Base-by-base conservation (phyloP, 1,284 basidiomycete species). In the Kwoniella shivajii region DNA sequence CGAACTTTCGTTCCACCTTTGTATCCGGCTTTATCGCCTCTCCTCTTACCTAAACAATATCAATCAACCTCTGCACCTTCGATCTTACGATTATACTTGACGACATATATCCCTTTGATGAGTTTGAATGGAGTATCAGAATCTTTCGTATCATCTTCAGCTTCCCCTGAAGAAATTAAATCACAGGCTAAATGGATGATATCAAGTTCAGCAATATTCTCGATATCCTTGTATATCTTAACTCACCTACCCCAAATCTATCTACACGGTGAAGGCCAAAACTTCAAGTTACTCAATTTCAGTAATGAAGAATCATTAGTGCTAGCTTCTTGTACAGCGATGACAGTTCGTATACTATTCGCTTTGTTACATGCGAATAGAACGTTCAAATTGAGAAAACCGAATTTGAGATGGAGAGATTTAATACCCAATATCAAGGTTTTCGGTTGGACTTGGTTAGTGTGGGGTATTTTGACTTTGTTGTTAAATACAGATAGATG, bases 61-160 rank as follows among this genome's bases (percentile, higher is more conserved):
- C 82, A 85, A 41, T 68, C 80, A 44, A 90, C 90, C 39, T 88
- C 88, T 0, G 80, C 80, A 1, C 86, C 90, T 0, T 63, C 78
- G 6, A 87, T 94, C 30, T 83, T 96, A 3, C 76, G 79, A 24
- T 86, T 87, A 0, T 96, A 92, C 83, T 78, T 79, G 20, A 74
- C 87, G 24, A 86, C 84, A 79, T 94, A 92, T 68, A 87, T 96
- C 60, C 94, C 93, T 1, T 83, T 89, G 18, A 83, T 97, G 66
- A 89, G 89, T 4, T 78, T 90, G 64, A 97, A 97, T 72, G 93
- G 93, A 3, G 84, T 89, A 1, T 80, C 94, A 22, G 93, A 97
- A 74, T 89, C 92, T 0, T 94, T 94, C 77, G 82, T 93, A 63
- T 85, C 89, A 2, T 88, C 90, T 50, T 86, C 86, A 1, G 89